These are phyloP conservation scores for Phellinidium pouzarii DNA, from an alignment of 1,284 basidiomycete genomes.

Conservation along the genomic window DNA sequence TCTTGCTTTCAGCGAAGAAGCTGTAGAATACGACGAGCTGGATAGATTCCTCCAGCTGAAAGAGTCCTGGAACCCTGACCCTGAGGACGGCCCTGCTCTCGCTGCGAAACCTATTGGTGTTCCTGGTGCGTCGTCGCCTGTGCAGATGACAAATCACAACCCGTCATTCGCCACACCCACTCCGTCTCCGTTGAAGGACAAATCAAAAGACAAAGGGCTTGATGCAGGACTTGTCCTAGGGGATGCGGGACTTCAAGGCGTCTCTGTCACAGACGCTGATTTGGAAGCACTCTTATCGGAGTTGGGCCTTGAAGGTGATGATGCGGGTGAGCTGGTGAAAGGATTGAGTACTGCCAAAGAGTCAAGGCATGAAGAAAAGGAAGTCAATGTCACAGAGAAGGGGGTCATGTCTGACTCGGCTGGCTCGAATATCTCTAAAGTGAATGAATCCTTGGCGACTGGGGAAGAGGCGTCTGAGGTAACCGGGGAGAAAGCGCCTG, in stretches of 20 bases:
- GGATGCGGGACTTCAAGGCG: conserved; percentile 66
- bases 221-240: conserved; percentile 60
- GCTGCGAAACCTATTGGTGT: conserved; percentile 61
- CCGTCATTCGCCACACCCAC: conserved; percentile 46
- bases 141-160: conserved; percentile 64
- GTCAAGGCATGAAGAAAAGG: neutral
- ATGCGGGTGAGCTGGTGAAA: conserved; percentile 62
- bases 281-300: conserved; percentile 60
- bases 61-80: conserved; percentile 53
- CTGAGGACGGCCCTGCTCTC: conserved; percentile 49
- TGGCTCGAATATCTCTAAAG: neutral
- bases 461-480: too few relatives aligned
- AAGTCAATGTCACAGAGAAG: neutral
- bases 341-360: conserved; percentile 33
- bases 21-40: conserved; percentile 69
- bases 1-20: conserved; percentile 54
- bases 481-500: neutral
- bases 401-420: neutral
- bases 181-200: conserved; percentile 42
- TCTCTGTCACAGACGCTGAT: conserved; percentile 71
- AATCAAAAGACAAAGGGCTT: conserved; percentile 44
- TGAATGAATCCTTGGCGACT: too few relatives aligned
- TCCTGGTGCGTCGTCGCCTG: conserved; percentile 64
- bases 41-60: conserved; percentile 64
- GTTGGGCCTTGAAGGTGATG: conserved; percentile 65